A percentile compares a stretch with the other conserved stretches of the same genome.
phyloP scores from a whole-genome alignment of 306 rosid genomes.

The Malus sylvestris region DNA sequence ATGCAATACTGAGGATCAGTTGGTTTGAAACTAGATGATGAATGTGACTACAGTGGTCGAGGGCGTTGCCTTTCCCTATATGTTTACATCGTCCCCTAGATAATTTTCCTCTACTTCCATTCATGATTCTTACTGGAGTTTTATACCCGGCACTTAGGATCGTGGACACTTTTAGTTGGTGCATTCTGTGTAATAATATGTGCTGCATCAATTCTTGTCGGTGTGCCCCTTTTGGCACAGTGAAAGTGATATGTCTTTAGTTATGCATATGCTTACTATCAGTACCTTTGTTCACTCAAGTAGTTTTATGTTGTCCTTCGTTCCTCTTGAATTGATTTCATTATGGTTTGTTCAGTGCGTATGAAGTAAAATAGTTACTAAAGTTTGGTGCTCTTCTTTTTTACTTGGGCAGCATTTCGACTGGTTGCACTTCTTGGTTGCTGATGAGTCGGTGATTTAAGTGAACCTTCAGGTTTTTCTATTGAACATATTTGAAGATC shows the following conservation, averaged over 20 bases:
- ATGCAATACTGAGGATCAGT: background rate
- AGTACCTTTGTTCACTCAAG: background rate
- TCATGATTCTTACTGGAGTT: background rate
- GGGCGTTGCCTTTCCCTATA: no score
- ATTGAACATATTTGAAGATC: slow-evolving; percentile 11
- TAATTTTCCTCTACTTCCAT: background rate
- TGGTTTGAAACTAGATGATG: background rate
- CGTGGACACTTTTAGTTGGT: background rate
- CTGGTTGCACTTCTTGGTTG: slow-evolving; percentile 17
- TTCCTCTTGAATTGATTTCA: background rate
- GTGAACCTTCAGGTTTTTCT: slow-evolving; percentile 20
- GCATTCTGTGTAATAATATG: background rate
- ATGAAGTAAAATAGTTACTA: background rate
- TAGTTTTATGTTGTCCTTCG: background rate
- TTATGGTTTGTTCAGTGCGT: background rate
- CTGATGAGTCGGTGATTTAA: slow-evolving; percentile 17
- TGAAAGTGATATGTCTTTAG: background rate
- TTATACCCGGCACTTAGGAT: background rate
- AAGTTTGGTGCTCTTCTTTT: background rate
- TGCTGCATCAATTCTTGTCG: slow-evolving; percentile 1
- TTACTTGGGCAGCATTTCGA: slow-evolving; percentile 6
- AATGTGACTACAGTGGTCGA: no score
- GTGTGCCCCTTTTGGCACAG: slow-evolving; percentile 2
- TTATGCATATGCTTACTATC: background rate
- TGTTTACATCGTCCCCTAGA: background rate